Conservation (phyloP, 495 filamentous ascomycete genomes). For the Aspergillus sclerotiicarbonarius region DNA sequence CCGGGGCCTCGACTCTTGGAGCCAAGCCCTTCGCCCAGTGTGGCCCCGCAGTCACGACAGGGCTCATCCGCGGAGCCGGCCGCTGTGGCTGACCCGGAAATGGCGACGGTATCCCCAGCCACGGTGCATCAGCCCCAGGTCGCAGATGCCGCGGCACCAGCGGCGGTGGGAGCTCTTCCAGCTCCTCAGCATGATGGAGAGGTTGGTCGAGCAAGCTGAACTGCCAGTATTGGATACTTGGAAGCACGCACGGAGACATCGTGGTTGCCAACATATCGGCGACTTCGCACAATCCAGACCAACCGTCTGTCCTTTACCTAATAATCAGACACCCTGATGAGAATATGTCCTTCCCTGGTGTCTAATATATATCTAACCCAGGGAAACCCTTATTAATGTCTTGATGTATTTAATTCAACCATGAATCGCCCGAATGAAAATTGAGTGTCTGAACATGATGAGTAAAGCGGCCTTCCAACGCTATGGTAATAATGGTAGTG, state of each 20-base stretch:
- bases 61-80: background rate
- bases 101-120: background rate
- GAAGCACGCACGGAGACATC: background rate
- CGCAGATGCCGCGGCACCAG: background rate
- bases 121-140: background rate
- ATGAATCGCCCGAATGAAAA: background rate
- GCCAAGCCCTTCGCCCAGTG: slow-evolving; percentile 3
- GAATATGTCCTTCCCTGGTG: background rate
- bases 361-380: background rate
- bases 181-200: background rate
- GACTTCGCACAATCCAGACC: background rate
- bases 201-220: background rate
- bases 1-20: slow-evolving; percentile 21
- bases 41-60: background rate
- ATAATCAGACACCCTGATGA: background rate
- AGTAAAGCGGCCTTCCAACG: too few relatives aligned
- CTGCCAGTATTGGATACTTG: background rate
- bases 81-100: background rate
- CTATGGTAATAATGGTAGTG: too few relatives aligned
- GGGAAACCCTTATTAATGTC: background rate
- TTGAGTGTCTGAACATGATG: too few relatives aligned
- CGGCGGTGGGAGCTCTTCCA: background rate
- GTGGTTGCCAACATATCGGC: background rate
- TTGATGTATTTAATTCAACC: background rate
- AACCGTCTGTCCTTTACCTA: background rate